Conservation (phyloP, 2,329 filamentous ascomycete genomes). For the Lecanicillium sp. region DNA sequence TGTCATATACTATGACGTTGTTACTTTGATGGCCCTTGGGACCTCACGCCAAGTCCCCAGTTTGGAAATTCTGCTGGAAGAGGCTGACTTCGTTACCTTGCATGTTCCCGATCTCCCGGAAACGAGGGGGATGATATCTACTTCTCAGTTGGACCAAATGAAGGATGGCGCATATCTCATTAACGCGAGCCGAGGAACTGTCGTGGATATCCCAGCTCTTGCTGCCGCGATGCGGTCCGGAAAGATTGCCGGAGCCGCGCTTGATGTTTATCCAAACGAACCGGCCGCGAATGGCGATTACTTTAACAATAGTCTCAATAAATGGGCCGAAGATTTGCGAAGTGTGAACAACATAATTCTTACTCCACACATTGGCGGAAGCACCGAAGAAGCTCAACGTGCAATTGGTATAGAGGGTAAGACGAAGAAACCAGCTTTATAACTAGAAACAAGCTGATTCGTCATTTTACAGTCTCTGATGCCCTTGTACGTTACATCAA, state of each 20-base stretch:
- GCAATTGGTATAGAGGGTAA: slow-evolving; percentile 83
- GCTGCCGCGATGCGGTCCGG: slow-evolving; percentile 79
- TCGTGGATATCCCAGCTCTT: slow-evolving; percentile 88
- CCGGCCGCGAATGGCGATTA: slow-evolving; percentile 91
- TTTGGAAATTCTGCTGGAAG: slow-evolving; percentile 65
- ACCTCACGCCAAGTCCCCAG: slow-evolving; percentile 76
- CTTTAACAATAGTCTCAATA: slow-evolving; percentile 77
- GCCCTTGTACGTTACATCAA: slow-evolving; percentile 92
- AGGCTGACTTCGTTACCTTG: slow-evolving; percentile 86
- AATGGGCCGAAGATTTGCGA: slow-evolving; percentile 78
- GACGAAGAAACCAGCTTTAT: slow-evolving; percentile 7
- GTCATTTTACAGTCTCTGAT: slow-evolving; percentile 55
- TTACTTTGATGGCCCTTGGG: slow-evolving; percentile 90
- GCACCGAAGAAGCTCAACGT: slow-evolving; percentile 93
- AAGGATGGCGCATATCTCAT: slow-evolving; percentile 89
- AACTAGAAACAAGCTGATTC: slow-evolving; percentile 2
- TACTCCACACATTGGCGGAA: slow-evolving; percentile 94
- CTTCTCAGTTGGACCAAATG: slow-evolving; percentile 74
- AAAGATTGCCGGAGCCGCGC: slow-evolving; percentile 85
- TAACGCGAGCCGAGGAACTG: slow-evolving; percentile 88
- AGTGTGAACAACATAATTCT: slow-evolving; percentile 86
- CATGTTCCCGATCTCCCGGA: slow-evolving; percentile 92
- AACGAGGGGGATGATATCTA: slow-evolving; percentile 87
- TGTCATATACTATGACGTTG: slow-evolving; percentile 93
- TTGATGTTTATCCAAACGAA: slow-evolving; percentile 94